Percentiles rank a stretch among this genome's conserved stretches.
phyloP scores from a whole-genome alignment of 192 early-diverging fungal species.

The Backusella circina region DNA sequence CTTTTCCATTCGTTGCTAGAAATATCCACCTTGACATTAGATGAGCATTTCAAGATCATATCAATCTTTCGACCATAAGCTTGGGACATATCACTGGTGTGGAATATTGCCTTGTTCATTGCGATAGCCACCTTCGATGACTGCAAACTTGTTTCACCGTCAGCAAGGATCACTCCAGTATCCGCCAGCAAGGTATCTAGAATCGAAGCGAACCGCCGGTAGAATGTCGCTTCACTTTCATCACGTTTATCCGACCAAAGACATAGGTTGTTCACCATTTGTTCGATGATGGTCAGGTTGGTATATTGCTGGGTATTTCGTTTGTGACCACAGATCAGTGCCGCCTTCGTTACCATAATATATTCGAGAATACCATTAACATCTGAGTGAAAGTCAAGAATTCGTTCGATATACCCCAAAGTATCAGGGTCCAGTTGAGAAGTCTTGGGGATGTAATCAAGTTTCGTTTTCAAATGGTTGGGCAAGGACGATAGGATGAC shows the following conservation, averaged over 20 bases:
- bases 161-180: neutral
- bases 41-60: conserved; percentile 3
- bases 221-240: neutral
- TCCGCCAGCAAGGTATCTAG: neutral
- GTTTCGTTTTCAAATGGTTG: too few relatives aligned
- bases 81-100: neutral
- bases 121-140: neutral
- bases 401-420: too few relatives aligned
- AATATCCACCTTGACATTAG: conserved; percentile 8
- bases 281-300: conserved; percentile 1
- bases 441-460: too few relatives aligned
- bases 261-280: neutral
- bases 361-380: too few relatives aligned
- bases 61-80: conserved; percentile 8
- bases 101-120: neutral
- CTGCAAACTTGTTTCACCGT: conserved; percentile 7
- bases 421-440: too few relatives aligned
- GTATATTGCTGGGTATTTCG: neutral
- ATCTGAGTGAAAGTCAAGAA: too few relatives aligned
- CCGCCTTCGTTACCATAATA: too few relatives aligned
- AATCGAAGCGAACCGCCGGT: neutral
- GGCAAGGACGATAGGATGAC: too few relatives aligned
- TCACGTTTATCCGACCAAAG: neutral
- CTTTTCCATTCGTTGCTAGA: conserved; percentile 12
- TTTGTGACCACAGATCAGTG: neutral